These are phyloP conservation scores for Microcyclospora pomicola DNA, from an alignment of 2,329 filamentous ascomycete genomes.

Conservation along the genomic window DNA sequence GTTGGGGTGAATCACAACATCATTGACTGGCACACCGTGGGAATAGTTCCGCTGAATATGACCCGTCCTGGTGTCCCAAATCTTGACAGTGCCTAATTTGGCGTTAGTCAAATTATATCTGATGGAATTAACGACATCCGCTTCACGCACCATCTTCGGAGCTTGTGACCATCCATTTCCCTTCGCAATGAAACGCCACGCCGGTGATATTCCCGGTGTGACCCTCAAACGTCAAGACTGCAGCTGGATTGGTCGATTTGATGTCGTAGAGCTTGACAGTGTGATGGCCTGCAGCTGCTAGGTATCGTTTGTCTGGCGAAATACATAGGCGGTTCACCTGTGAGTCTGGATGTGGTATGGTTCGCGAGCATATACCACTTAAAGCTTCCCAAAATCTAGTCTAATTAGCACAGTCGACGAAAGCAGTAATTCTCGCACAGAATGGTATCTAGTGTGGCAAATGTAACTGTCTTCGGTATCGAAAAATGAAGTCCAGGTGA, in stretches of 20 bases:
- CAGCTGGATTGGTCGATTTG: slow-evolving; percentile 92
- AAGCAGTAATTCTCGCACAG: neutral
- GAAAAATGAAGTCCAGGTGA: neutral
- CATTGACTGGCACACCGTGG: slow-evolving; percentile 80
- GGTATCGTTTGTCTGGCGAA: slow-evolving; percentile 91
- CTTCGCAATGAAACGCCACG: slow-evolving; percentile 94
- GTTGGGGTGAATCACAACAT: slow-evolving; percentile 98
- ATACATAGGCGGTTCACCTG: slow-evolving; percentile 98
- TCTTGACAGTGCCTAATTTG: slow-evolving; percentile 60
- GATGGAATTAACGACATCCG: slow-evolving; percentile 1
- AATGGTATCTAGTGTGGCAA: neutral
- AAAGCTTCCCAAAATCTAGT: slow-evolving; percentile 93
- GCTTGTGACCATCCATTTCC: slow-evolving; percentile 99
- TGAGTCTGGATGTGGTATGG: slow-evolving; percentile 94
- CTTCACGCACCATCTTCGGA: slow-evolving; percentile 61
- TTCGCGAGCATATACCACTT: slow-evolving; percentile 93
- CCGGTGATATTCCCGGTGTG: slow-evolving; percentile 94
- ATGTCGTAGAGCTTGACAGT: slow-evolving; percentile 97
- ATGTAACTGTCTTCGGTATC: neutral
- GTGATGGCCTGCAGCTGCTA: slow-evolving; percentile 68
- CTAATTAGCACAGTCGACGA: neutral
- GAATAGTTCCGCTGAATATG: slow-evolving; percentile 84
- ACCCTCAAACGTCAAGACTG: slow-evolving; percentile 85
- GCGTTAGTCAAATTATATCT: neutral
- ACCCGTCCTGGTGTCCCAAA: slow-evolving; percentile 83